phyloP scores from a whole-genome alignment of 164 flowering plant species.

The Brasenia schreberi region DNA sequence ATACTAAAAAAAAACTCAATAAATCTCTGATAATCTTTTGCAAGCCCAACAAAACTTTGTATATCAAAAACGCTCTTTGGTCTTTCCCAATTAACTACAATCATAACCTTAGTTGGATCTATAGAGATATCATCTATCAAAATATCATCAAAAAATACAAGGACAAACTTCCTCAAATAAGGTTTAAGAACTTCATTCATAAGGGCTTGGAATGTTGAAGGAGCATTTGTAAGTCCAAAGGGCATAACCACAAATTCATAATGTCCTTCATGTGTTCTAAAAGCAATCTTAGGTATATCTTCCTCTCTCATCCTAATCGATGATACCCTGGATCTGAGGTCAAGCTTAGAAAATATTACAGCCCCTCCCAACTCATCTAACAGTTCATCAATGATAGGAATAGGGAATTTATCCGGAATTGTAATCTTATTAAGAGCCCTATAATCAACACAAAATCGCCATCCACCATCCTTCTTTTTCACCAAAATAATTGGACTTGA shows the following conservation, averaged over 20 bases:
- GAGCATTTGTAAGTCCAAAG: background rate
- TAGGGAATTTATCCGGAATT: slow-evolving; percentile 1
- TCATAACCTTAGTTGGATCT: no score
- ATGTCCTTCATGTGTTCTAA: slow-evolving; percentile 1
- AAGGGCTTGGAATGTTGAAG: background rate
- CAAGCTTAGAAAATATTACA: background rate
- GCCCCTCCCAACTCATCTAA: background rate
- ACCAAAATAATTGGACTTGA: background rate
- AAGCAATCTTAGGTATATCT: background rate
- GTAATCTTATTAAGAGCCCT: background rate
- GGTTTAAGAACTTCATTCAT: background rate
- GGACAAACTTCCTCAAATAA: background rate
- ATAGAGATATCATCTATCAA: no score
- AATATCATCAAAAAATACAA: slow-evolving; percentile 2
- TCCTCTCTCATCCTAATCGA: background rate
- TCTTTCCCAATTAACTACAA: no score
- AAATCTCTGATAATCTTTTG: no score
- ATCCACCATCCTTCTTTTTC: background rate
- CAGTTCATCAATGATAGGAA: slow-evolving; percentile 1
- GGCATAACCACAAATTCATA: slow-evolving; percentile 4
- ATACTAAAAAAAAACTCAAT: no score
- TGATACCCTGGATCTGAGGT: background rate
- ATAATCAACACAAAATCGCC: slow-evolving; percentile 1
- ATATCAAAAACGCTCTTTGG: no score
- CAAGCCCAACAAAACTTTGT: no score